Base-by-base conservation (phyloP, 768 basidiomycete genomes). In the Leucocoprinus sp. region DNA sequence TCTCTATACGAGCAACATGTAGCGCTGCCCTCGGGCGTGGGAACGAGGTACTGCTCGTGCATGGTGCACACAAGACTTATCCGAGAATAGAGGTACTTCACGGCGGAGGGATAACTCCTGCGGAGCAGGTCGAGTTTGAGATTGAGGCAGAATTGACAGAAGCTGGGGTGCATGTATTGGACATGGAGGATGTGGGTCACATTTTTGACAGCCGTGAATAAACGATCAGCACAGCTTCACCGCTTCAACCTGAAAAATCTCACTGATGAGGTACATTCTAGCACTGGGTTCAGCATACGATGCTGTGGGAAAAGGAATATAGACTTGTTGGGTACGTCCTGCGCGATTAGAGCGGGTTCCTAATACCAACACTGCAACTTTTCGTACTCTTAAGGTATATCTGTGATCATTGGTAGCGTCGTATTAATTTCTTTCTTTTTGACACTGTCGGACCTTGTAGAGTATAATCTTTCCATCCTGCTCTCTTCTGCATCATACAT, bases 71-170 rank as follows among this genome's bases (percentile, higher is more conserved):
- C 61, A 80, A 74, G 42, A 84, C 83, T 51, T 72, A 75, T 60
- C 80, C 83, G 65, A 65, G 81, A 50, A 67, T 74, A 26, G 82
- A 84, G 64, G 70, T 78, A 27, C 65, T 76, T 54, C 70, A 77
- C 51, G 78, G 72, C 6, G 78, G 76, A 2, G 70, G 74, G 5
- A 56, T 72, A 21, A 82, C 78, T 0, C 60, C 67, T 0, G 80
- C 81, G 8, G 54, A 58, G 34, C 61, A 61, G 44, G 71, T 84
- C 23, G 74, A 78, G 65, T 60, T 57, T 8, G 77, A 83, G 53
- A 72, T 83, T 23, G 82, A 85, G 63, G 71, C 61, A 2, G 78
- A 83, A 64, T 60, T 85, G 19, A 80, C 83, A 60, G 80, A 82
- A 55, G 78, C 78, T 9, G 83, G 82, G 2, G 83, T 79, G 15